These are phyloP conservation scores for Eimeria maxima DNA, from an alignment of 169 alveolate genomes.

Conservation along the genomic window DNA sequence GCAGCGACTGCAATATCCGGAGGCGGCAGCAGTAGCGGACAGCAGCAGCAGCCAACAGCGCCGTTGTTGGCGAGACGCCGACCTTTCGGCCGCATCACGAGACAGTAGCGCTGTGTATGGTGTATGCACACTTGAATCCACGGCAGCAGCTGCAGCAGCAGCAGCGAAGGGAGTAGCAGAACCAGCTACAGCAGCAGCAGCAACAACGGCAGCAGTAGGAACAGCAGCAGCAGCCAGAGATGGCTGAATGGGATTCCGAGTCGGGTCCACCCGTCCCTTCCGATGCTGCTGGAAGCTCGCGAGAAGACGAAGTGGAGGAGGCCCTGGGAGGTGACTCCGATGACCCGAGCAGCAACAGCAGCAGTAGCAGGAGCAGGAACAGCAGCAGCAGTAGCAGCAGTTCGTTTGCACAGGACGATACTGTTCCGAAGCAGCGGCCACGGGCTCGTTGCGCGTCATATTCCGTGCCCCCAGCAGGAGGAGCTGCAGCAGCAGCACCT, in stretches of 20 bases:
- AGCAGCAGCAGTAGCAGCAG: conserved; percentile 50
- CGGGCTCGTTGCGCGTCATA: conserved; percentile 28
- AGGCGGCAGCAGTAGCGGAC: neutral
- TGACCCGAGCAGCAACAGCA: neutral
- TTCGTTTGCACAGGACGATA: neutral
- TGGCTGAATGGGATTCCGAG: conserved; percentile 9
- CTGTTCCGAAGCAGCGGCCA: conserved; percentile 36
- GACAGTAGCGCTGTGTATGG: neutral
- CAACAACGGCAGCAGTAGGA: neutral
- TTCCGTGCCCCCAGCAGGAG: neutral
- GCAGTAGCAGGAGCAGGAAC: conserved; percentile 23
- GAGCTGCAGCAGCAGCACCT: conserved; percentile 47
- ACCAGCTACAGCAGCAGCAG: neutral
- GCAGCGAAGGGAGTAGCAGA: neutral
- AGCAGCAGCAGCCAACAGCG: neutral
- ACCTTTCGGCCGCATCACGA: neutral
- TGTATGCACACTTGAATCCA: neutral
- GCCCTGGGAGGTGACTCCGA: neutral
- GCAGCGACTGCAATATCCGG: neutral
- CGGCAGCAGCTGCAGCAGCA: neutral
- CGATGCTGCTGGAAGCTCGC: conserved; percentile 23
- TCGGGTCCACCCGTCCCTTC: conserved; percentile 7
- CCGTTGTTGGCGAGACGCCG: neutral
- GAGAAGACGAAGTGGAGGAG: conserved; percentile 17
- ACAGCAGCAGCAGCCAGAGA: neutral